Base-by-base conservation (phyloP, 176 grass and related monocot genomes). In the Hsuehochloa calcarea region DNA sequence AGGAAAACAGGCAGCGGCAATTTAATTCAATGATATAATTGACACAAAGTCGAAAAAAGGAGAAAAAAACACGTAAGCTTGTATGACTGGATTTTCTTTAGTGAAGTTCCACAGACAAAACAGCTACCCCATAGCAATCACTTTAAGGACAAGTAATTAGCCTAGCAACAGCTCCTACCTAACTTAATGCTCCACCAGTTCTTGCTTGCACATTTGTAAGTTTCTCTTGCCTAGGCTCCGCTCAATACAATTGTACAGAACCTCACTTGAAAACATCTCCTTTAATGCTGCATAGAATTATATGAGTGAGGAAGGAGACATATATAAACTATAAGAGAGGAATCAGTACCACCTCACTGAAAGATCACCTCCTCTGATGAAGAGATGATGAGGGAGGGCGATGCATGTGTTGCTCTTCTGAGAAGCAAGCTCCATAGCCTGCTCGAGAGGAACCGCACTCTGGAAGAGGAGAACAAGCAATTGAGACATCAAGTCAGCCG, bases 401-500 rank as follows among this genome's bases (percentile, higher is more conserved):
- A 92, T 83, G 74, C 83, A 65, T 78, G 82, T 27, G 89, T 90
- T 51, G 63, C 83, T 0, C 87, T 91, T 55, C 83, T 95, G 17
- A 85, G 93, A 85, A 90, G 87, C 85, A 95, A 92, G 73, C 91
- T 99, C 55, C 86, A 92, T 84, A 88, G 68, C 49, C 71, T 94
- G 40, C 23, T 99, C 10, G 88, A 92, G 79, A 92, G 97, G 80
- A 94, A 96, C 47, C 86, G 44, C 25, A 79, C 77, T 64, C 68
- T 99, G 40, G 93, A 99, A 90, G 84, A 87, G 80, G 89, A 99
- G 84, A 99, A 99, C 79, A 86, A 94, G 74, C 93, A 92, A 81
- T 72, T 99, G 88, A 96, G 80, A 66, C 87, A 88, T 89, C 89
- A 95, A 90, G 52, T 91, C 17, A 82, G 88, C 46, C 82, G 71